phyloP scores from a whole-genome alignment of 2,329 filamentous ascomycete genomes.

The Byssochlamys sp. region DNA sequence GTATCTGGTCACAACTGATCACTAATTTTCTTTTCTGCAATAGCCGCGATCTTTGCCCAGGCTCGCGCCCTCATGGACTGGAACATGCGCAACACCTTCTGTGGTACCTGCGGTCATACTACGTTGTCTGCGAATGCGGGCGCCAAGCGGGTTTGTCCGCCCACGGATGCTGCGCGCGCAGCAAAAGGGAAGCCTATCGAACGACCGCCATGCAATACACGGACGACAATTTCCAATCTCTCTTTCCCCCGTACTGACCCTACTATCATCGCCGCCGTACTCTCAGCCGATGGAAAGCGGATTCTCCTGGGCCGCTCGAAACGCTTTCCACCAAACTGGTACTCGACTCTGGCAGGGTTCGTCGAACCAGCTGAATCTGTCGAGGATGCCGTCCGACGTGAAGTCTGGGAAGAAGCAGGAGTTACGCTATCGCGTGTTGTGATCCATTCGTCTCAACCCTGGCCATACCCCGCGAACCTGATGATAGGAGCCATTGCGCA shows the following conservation, averaged over 20 bases:
- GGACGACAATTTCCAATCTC: conserved; percentile 79
- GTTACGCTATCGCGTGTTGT: conserved; percentile 67
- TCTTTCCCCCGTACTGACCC: conserved; percentile 87
- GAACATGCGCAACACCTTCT: conserved; percentile 88
- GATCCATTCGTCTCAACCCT: conserved; percentile 75
- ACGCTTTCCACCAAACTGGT: conserved; percentile 76
- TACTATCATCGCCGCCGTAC: conserved; percentile 87
- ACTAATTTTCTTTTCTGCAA: background rate
- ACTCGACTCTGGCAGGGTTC: conserved; percentile 79
- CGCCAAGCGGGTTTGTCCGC: conserved; percentile 37
- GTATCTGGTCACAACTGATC: background rate
- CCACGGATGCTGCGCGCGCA: conserved; percentile 29
- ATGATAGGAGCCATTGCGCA: conserved; percentile 87
- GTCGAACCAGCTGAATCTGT: conserved; percentile 76
- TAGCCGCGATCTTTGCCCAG: conserved; percentile 83
- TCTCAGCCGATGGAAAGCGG: conserved; percentile 67
- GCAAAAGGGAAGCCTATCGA: conserved; percentile 21
- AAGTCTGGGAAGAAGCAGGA: conserved; percentile 79
- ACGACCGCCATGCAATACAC: conserved; percentile 66
- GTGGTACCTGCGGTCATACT: conserved; percentile 73
- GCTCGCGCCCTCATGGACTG: conserved; percentile 82
- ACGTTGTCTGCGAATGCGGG: conserved; percentile 51
- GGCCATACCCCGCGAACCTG: conserved; percentile 74
- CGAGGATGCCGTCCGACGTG: conserved; percentile 71
- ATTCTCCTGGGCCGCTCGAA: conserved; percentile 77